Evolutionary conservation across 176 grass and related monocot genomes (phyloP).

Genomic region (Carex scoparia): DNA sequence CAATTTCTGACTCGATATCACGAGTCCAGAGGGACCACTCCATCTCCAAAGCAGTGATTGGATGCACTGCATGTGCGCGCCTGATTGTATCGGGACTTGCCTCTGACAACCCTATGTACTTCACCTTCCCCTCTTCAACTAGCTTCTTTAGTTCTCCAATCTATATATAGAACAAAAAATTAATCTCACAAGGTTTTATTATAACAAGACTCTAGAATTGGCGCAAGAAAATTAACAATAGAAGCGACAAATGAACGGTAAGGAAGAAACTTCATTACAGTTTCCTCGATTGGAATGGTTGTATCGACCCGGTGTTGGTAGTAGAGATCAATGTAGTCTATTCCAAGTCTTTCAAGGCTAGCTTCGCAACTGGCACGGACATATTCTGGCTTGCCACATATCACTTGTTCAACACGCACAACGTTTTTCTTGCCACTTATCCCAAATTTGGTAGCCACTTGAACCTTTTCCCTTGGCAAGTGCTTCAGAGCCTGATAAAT

Average conservation of each 20-base stretch:
- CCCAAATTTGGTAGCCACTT: constrained; percentile 53
- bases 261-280: constrained; percentile 24
- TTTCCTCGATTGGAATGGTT: constrained; percentile 39
- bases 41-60: constrained; percentile 68
- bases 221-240: background rate
- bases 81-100: constrained; percentile 69
- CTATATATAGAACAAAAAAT: background rate
- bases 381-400: constrained; percentile 41
- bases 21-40: constrained; percentile 91
- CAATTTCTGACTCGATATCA: constrained; percentile 72
- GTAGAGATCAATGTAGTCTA: constrained; percentile 58
- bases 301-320: constrained; percentile 55
- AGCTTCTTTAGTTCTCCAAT: constrained; percentile 77
- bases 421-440: background rate
- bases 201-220: no score
- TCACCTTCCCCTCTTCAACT: constrained; percentile 82
- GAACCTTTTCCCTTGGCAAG: constrained; percentile 16
- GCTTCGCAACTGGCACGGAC: constrained; percentile 38
- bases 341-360: constrained; percentile 37
- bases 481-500: constrained; percentile 24
- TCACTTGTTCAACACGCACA: background rate
- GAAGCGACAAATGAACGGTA: background rate
- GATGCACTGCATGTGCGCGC: constrained; percentile 67
- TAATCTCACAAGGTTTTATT: no score
- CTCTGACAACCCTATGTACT: constrained; percentile 72